Evolutionary conservation across 106 monocot species (phyloP).

Genomic region (Xerophyta viscosa): DNA sequence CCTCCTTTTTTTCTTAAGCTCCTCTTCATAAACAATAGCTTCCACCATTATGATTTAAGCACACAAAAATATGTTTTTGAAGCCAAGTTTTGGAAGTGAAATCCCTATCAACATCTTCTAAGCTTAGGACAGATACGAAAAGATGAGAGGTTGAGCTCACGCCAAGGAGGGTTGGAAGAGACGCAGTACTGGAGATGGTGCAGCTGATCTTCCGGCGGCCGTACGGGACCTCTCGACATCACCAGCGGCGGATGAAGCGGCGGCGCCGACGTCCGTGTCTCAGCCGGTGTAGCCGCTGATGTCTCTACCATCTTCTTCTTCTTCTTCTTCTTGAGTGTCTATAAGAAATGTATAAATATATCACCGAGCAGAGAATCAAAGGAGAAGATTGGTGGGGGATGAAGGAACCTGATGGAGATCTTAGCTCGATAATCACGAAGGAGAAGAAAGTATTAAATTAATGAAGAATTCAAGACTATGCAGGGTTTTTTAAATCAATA

Average conservation of each 20-base stretch:
- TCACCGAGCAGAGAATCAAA: too few relatives aligned
- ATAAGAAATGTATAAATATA: too few relatives aligned
- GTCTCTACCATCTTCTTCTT: slow-evolving; percentile 17
- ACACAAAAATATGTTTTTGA: not conserved
- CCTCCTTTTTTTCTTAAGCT: too few relatives aligned
- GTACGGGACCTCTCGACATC: slow-evolving; percentile 5
- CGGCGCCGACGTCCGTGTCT: slow-evolving; percentile 1
- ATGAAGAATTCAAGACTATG: too few relatives aligned
- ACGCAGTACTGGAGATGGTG: slow-evolving; percentile 70
- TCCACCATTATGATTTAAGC: too few relatives aligned
- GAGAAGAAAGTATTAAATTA: too few relatives aligned
- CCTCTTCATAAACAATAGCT: too few relatives aligned
- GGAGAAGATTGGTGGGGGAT: too few relatives aligned
- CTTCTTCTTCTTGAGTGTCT: slow-evolving; percentile 4
- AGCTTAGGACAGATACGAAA: not conserved
- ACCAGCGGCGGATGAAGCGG: not conserved
- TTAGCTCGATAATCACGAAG: too few relatives aligned
- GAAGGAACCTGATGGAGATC: too few relatives aligned
- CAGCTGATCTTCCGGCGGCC: slow-evolving; percentile 54
- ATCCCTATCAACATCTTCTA: not conserved
- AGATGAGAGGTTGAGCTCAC: slow-evolving; percentile 23
- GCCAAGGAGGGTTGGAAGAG: slow-evolving; percentile 81
- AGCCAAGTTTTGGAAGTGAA: not conserved
- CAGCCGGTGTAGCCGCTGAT: not conserved
- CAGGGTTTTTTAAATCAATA: too few relatives aligned